phyloP scores from a whole-genome alignment of 345 rosid species.

The Gossypium herbaceum region DNA sequence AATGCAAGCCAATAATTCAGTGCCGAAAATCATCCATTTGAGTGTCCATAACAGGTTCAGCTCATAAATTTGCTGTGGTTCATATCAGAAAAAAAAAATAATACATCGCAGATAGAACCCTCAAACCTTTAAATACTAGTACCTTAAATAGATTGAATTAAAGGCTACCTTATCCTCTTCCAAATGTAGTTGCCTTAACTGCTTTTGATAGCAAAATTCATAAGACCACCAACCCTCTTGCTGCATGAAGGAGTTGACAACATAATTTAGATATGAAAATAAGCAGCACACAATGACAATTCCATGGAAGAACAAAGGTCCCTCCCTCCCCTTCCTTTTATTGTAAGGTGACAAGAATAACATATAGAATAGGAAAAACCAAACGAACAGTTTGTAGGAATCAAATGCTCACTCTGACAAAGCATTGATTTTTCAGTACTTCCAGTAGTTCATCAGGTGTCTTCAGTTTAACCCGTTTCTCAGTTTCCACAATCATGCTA shows the following conservation, averaged over 20 bases:
- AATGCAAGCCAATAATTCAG: neutral
- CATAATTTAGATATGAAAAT: neutral
- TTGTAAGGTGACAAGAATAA: neutral
- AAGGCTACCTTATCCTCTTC: conserved; percentile 63
- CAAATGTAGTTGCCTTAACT: conserved; percentile 60
- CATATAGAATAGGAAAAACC: neutral
- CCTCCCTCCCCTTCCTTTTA: too few relatives aligned
- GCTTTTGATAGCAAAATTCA: conserved; percentile 71
- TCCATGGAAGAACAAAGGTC: neutral
- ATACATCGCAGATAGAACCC: neutral
- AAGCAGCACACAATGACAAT: neutral
- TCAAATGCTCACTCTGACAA: conserved; percentile 48
- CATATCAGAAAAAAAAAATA: neutral
- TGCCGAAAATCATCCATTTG: neutral
- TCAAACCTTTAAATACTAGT: neutral
- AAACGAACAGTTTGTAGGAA: neutral
- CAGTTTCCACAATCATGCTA: conserved; percentile 74
- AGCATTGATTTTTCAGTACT: conserved; percentile 52
- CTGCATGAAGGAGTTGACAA: conserved; percentile 35
- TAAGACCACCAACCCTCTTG: conserved; percentile 99
- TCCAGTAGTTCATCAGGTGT: conserved; percentile 89
- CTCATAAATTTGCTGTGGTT: neutral
- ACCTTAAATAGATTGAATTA: neutral
- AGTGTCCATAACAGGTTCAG: neutral
- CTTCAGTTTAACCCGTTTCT: conserved; percentile 64